Evolutionary conservation across 495 filamentous ascomycete species (phyloP).

Genomic region (Talaromyces stipitatus): DNA sequence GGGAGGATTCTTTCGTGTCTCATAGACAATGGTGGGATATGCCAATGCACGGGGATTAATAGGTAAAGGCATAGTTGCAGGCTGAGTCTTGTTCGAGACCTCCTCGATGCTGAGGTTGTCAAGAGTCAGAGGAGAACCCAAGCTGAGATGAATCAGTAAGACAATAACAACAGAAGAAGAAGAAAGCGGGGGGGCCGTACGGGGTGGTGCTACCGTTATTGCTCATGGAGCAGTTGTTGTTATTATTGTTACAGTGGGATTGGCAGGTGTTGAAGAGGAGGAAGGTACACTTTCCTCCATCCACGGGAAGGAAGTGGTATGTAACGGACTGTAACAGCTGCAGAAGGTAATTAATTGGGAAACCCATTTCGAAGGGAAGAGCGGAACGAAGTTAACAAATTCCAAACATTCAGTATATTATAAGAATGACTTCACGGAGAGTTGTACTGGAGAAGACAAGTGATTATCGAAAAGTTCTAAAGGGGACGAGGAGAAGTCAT

Average conservation of each 20-base stretch:
- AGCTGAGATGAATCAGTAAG: too few relatives aligned
- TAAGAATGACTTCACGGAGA: not conserved
- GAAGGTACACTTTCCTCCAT: not conserved
- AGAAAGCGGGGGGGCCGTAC: too few relatives aligned
- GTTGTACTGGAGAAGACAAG: not conserved
- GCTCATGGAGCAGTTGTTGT: constrained; percentile 17
- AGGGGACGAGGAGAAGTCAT: not conserved
- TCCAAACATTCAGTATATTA: not conserved
- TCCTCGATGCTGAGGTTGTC: not conserved
- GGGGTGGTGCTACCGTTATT: not conserved
- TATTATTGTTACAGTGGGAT: not conserved
- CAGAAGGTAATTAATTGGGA: not conserved
- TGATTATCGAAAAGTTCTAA: not conserved
- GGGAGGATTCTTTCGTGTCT: constrained; percentile 12
- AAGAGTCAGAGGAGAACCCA: not conserved
- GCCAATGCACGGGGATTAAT: not conserved
- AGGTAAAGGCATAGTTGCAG: not conserved
- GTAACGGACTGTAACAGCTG: not conserved
- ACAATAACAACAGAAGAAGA: too few relatives aligned
- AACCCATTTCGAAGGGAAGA: constrained; percentile 1
- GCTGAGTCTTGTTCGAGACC: not conserved
- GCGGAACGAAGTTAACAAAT: not conserved
- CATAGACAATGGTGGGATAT: not conserved
- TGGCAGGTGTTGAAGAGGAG: constrained; percentile 2
- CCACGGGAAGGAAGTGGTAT: not conserved